These are phyloP conservation scores for Globisporangium megalacanthum DNA, from an alignment of 352 stramenopile genomes.

Conservation along the genomic window DNA sequence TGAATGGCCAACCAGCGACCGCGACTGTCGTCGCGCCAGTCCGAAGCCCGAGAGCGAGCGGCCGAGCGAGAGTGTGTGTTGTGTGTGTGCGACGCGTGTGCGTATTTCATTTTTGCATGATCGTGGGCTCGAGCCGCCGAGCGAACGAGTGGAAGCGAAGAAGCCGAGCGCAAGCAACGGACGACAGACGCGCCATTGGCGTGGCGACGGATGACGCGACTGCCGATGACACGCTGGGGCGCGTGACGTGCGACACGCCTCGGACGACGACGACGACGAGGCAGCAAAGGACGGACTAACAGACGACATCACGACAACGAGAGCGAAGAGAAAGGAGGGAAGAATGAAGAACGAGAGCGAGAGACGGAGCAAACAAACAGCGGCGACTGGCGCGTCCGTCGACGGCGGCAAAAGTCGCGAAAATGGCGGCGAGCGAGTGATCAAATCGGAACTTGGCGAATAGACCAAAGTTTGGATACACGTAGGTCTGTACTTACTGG, in stretches of 20 bases:
- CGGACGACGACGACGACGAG: background rate
- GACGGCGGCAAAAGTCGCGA: too few relatives aligned
- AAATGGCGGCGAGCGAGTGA: too few relatives aligned
- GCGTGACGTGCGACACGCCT: background rate
- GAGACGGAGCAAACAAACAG: background rate
- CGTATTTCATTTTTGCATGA: constrained; percentile 5
- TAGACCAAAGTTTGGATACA: too few relatives aligned
- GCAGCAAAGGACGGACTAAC: background rate
- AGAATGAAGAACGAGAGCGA: background rate
- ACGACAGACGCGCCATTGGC: too few relatives aligned
- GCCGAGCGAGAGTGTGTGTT: background rate
- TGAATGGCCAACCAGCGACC: background rate
- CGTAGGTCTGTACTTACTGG: too few relatives aligned
- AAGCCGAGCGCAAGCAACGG: background rate
- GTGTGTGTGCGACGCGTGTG: constrained; percentile 1
- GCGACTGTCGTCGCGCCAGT: background rate
- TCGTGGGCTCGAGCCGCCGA: background rate
- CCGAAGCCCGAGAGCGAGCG: background rate
- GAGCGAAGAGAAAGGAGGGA: background rate
- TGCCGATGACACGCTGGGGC: too few relatives aligned
- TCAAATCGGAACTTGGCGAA: too few relatives aligned
- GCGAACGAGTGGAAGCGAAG: background rate
- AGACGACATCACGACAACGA: background rate
- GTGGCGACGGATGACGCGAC: too few relatives aligned
- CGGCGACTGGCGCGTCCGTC: background rate